A percentile compares a stretch with the other conserved stretches of the same genome.
phyloP scores from a whole-genome alignment of 2,329 filamentous ascomycete genomes.

The Hypoxylon sp. region DNA sequence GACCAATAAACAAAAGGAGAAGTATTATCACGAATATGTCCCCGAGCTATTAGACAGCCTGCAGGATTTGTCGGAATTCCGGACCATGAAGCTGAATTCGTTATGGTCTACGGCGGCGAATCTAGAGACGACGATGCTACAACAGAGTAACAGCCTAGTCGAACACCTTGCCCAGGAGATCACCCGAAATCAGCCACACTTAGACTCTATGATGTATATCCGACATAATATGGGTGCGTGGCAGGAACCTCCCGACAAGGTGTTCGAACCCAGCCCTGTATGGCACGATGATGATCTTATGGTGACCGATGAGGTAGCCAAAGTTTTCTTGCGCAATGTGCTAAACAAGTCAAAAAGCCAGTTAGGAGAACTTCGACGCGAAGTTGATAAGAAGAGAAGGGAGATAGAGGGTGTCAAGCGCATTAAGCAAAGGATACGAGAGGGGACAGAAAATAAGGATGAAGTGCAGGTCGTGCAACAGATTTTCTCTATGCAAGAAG shows the following conservation, averaged over 20 bases:
- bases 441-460: slow-evolving; percentile 89
- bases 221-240: slow-evolving; percentile 88
- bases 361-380: slow-evolving; percentile 82
- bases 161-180: slow-evolving; percentile 85
- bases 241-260: slow-evolving; percentile 87
- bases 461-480: slow-evolving; percentile 87
- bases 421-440: slow-evolving; percentile 80
- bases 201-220: slow-evolving; percentile 99
- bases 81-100: slow-evolving; percentile 84
- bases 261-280: slow-evolving; percentile 93
- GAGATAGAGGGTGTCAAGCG: slow-evolving; percentile 86
- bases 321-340: slow-evolving; percentile 91
- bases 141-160: slow-evolving; percentile 79
- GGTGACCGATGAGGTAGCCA: slow-evolving; percentile 87
- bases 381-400: slow-evolving; percentile 86
- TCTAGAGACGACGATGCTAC: slow-evolving; percentile 84
- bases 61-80: slow-evolving; percentile 93
- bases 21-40: slow-evolving; percentile 96
- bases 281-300: slow-evolving; percentile 96
- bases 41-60: slow-evolving; percentile 93
- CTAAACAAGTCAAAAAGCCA: slow-evolving; percentile 91
- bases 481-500: slow-evolving; percentile 88
- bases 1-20: slow-evolving; percentile 97
- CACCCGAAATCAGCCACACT: slow-evolving; percentile 84
- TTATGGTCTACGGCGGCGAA: slow-evolving; percentile 86